Evolutionary conservation across 495 filamentous ascomycete genomes (phyloP), one percentile per base, ranked within the genome.

Genomic region (Xylaria scruposa): DNA sequence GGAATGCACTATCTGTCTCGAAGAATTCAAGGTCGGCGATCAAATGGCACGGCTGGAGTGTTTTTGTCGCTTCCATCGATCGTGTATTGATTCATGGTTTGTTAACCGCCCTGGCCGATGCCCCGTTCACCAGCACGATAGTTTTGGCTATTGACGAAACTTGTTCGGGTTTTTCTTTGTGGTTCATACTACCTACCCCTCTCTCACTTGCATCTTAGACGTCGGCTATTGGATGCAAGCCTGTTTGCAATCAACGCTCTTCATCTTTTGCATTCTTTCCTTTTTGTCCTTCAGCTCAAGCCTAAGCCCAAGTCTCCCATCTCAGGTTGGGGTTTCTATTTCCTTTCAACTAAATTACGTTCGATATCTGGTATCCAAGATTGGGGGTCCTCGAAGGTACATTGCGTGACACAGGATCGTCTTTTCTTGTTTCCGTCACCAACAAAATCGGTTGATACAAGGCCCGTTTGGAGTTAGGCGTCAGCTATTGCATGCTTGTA

Each of bases 1-100:
- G 9, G 96, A 99, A 81, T 99, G 96, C 78, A 91, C 93, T 3
- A 98, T 99, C 69, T 99, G 96, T 75, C 91, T 99, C 74, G 97
- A 97, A 79, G 97, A 99, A 75, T 98, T 97, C 78, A 91, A 93
- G 75, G 91, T 90, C 13, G 96, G 95, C 2, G 89, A 92, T 68
- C 82, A 89, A 62, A 91, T 98, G 88, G 94, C 91, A 7, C 84
- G 95, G 67, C 82, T 99, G 70, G 94, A 97, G 82, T 99, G 97
- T 80, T 82, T 97, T 70, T 99, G 96, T 81, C 92, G 95, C 68
- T 99, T 98, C 79, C 97, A 98, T 79, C 84, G 89, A 76, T 79
- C 85, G 59, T 91, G 92, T 73, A 91, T 92, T 64, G 81, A 83
- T 36, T 81, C 82, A 1, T 88, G 87, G 87, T 89, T 84, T 73